Conservation (phyloP, 257 asterid species). For the Solanum medicagineum region DNA sequence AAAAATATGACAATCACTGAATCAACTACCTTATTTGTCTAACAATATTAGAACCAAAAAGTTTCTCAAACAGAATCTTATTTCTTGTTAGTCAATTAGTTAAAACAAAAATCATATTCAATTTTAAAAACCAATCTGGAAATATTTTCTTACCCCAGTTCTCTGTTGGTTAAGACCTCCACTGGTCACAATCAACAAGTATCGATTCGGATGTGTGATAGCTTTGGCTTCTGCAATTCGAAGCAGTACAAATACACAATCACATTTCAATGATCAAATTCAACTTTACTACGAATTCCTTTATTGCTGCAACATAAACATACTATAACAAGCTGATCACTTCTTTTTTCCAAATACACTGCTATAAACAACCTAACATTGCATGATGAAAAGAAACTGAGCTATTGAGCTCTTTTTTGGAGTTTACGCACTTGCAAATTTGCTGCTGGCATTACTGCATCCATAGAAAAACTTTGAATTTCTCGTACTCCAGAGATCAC, state of each 20-base stretch:
- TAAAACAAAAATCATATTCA: background rate
- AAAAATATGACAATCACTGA: background rate
- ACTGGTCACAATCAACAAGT: constrained; percentile 82
- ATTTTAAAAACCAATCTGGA: background rate
- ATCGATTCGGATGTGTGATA: constrained; percentile 48
- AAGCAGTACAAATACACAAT: background rate
- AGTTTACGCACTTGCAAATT: constrained; percentile 53
- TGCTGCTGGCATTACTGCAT: constrained; percentile 49
- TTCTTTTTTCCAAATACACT: background rate
- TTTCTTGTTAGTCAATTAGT: background rate
- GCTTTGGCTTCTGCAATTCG: constrained; percentile 48
- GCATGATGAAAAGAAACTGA: background rate
- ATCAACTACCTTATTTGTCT: background rate
- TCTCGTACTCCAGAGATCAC: constrained; percentile 75
- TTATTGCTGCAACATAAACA: background rate
- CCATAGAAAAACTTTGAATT: constrained; percentile 40
- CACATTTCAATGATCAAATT: background rate
- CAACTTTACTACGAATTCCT: background rate
- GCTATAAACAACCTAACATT: too few relatives aligned
- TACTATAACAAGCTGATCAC: background rate
- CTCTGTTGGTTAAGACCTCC: constrained; percentile 99
- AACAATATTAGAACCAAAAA: background rate
- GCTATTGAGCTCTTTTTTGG: background rate
- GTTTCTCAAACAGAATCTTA: background rate
- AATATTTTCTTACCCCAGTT: constrained; percentile 63